Evolutionary conservation across 2,329 filamentous ascomycete genomes (phyloP).

Genomic region (Colletotrichum spinosum): DNA sequence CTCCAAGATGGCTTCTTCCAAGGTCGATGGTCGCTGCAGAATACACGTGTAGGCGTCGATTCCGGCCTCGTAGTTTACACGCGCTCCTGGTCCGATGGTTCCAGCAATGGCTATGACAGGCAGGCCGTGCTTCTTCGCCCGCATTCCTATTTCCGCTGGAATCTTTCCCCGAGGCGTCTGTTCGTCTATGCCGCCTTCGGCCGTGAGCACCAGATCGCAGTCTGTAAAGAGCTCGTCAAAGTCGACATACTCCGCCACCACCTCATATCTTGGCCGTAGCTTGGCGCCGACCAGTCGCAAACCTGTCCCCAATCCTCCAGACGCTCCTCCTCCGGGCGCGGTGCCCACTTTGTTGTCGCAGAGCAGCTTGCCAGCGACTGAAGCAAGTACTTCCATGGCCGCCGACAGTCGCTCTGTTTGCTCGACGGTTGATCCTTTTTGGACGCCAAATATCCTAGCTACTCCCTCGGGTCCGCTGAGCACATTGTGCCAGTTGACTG

Average conservation of each 20-base stretch:
- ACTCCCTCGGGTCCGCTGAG: constrained; percentile 61
- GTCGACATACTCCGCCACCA: constrained; percentile 62
- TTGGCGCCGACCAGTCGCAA: constrained; percentile 59
- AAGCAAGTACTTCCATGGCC: constrained; percentile 57
- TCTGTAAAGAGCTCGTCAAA: constrained; percentile 57
- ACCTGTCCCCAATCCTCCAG: constrained; percentile 64
- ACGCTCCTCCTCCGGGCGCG: constrained; percentile 61
- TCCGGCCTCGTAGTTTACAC: constrained; percentile 49
- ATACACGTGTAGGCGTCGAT: constrained; percentile 50
- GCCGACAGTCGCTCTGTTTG: constrained; percentile 55
- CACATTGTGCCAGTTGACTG: constrained; percentile 64
- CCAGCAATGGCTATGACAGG: constrained; percentile 57
- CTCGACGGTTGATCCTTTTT: constrained; percentile 59
- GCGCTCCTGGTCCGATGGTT: constrained; percentile 48
- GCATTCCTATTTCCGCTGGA: constrained; percentile 61
- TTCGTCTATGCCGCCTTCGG: constrained; percentile 63
- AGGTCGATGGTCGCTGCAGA: constrained; percentile 46
- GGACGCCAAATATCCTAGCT: constrained; percentile 61
- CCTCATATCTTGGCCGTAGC: constrained; percentile 59
- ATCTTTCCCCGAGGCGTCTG: constrained; percentile 65
- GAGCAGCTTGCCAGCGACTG: constrained; percentile 47
- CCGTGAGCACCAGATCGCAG: constrained; percentile 64
- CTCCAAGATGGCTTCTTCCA: constrained; percentile 46
- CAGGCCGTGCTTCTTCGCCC: constrained; percentile 57
- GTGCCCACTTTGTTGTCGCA: constrained; percentile 48